Base-by-base conservation (phyloP, 768 basidiomycete genomes). In the Candolleomyces aberdarensis region DNA sequence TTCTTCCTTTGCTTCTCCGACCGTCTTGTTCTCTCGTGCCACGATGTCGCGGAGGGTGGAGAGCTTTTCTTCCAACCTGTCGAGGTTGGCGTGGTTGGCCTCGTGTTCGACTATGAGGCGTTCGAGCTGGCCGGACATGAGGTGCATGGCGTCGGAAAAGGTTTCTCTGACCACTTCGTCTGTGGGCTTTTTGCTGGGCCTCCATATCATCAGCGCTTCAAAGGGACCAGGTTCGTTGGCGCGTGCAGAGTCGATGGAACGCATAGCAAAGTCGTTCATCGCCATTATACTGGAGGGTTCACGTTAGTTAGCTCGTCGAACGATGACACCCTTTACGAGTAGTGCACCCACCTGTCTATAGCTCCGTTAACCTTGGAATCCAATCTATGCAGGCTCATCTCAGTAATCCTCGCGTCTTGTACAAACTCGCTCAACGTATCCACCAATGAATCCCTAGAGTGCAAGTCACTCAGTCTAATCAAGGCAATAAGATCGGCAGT, bases 31-130 rank as follows among this genome's bases (percentile, higher is more conserved):
- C 69, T 93, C 91, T 43, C 84, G 84, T 13, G 77, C 66, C 63
- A 87, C 76, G 59, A 88, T 69, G 39, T 85, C 86, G 64, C 90
- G 79, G 20, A 93, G 66, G 0, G 79, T 72, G 5, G 66, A 69
- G 3, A 92, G 80, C 57, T 79, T 80, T 57, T 83, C 83, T 64
- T 92, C 90, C 44, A 93, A 78, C 22, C 74, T 73, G 61, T 86
- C 78, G 31, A 93, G 80, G 3, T 26, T 26, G 26, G 26, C 26
- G 26, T 81, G 73, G 51, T 82, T 84, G 17, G 74, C 65, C 62
- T 90, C 84, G 0, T 88, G 87, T 72, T 92, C 90, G n/a, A 89
- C 58, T 41, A 89, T 72, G 59, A 91, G 79, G 44, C 82, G 82
- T 46, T 74, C 66, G 64, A 91, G 79, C 32, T 82, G 75, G 10